Percentiles rank a stretch among this genome's conserved stretches.
Conservation (phyloP, 805 yeast species). For the Ogataea nitratoaversa region DNA sequence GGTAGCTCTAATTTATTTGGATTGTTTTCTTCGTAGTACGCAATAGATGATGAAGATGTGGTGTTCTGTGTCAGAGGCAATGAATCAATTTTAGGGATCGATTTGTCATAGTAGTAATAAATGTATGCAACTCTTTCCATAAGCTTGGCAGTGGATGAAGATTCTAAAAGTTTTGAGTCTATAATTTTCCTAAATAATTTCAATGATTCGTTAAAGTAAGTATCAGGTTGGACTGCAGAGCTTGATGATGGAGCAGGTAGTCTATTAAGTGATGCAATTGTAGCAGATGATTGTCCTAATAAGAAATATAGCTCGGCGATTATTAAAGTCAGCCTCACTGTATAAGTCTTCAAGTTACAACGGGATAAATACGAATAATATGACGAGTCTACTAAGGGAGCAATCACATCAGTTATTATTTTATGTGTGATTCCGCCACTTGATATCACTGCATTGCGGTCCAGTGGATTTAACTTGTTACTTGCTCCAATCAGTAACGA, state of each 20-base stretch:
- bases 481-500: conserved; percentile 59
- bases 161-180: conserved; percentile 42
- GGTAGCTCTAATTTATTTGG: conserved; percentile 30
- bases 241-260: background rate
- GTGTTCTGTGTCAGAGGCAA: conserved; percentile 3
- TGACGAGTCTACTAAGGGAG: conserved; percentile 65
- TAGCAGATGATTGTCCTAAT: conserved; percentile 33
- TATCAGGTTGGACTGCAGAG: conserved; percentile 23
- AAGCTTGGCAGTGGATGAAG: conserved; percentile 35
- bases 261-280: conserved; percentile 8
- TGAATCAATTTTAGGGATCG: background rate
- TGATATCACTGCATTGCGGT: conserved; percentile 16
- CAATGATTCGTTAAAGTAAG: conserved; percentile 43
- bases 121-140: conserved; percentile 36
- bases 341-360: conserved; percentile 63
- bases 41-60: conserved; percentile 13
- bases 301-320: conserved; percentile 64
- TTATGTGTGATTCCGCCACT: conserved; percentile 38
- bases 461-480: conserved; percentile 42
- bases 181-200: conserved; percentile 41
- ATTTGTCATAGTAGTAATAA: conserved; percentile 25
- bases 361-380: conserved; percentile 73
- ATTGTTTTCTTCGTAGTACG: conserved; percentile 36
- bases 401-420: conserved; percentile 49
- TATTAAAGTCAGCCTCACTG: conserved; percentile 61